phyloP scores from a whole-genome alignment of 2,329 filamentous ascomycete species.

The Trichoderma hamatum region DNA sequence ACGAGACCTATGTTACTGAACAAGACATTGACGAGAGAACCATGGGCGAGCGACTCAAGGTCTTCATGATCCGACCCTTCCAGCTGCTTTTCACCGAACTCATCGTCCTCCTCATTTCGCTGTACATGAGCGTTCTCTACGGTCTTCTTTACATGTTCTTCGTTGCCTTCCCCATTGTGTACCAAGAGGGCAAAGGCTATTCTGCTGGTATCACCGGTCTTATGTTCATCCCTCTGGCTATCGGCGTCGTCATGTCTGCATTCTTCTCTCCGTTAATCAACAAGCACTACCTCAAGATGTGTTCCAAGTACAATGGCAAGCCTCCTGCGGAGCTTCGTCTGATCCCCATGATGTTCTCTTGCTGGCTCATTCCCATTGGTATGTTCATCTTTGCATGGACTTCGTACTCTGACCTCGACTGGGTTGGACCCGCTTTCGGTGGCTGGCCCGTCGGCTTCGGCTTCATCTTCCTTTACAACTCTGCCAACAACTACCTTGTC shows the following conservation, averaged over 20 bases:
- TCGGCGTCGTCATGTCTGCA: conserved; percentile 73
- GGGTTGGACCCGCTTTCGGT: conserved; percentile 72
- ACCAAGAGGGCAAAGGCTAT: conserved; percentile 78
- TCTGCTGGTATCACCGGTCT: conserved; percentile 73
- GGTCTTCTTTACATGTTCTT: conserved; percentile 78
- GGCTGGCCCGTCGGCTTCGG: conserved; percentile 76
- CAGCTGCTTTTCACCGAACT: conserved; percentile 82
- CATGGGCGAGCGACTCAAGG: conserved; percentile 65
- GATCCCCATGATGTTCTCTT: conserved; percentile 79
- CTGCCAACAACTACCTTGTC: conserved; percentile 73
- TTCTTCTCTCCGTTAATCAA: conserved; percentile 73
- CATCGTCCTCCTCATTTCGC: conserved; percentile 79
- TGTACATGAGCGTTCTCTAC: conserved; percentile 86
- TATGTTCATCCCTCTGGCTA: conserved; percentile 83
- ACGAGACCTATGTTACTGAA: conserved; percentile 73
- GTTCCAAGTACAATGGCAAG: conserved; percentile 65
- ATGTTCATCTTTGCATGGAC: conserved; percentile 64
- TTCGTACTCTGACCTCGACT: conserved; percentile 66
- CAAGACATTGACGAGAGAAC: conserved; percentile 76
- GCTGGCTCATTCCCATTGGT: conserved; percentile 68
- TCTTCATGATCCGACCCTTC: conserved; percentile 82
- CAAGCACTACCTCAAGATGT: conserved; percentile 73
- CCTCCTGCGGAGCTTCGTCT: conserved; percentile 78
- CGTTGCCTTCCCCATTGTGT: conserved; percentile 71
- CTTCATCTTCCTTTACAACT: conserved; percentile 83